phyloP scores from a whole-genome alignment of 2,329 filamentous ascomycete genomes.

The Thelonectria blattea region DNA sequence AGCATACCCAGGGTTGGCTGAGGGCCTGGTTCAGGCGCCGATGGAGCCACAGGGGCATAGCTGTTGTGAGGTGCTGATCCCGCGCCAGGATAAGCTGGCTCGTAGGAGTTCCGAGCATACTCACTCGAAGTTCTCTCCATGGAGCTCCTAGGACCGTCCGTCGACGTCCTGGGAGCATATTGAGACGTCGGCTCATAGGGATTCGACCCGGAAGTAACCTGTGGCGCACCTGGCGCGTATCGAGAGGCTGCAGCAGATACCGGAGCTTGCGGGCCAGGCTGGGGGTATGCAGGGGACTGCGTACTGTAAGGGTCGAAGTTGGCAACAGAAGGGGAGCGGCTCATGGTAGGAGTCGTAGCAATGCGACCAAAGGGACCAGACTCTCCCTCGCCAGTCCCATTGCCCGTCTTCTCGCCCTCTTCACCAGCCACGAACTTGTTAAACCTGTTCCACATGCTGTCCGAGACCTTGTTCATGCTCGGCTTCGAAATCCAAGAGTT shows the following conservation, averaged over 20 bases:
- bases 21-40: conserved; percentile 17
- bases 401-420: conserved; percentile 80
- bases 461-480: conserved; percentile 94
- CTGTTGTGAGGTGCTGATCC: conserved; percentile 22
- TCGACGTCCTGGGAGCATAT: conserved; percentile 49
- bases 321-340: conserved; percentile 72
- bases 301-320: conserved; percentile 78
- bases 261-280: conserved; percentile 42
- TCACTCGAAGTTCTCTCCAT: conserved; percentile 41
- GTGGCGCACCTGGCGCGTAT: conserved; percentile 41
- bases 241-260: conserved; percentile 47
- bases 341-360: conserved; percentile 75
- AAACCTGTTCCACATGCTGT: conserved; percentile 88
- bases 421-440: conserved; percentile 97
- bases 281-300: conserved; percentile 42
- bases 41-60: conserved; percentile 28
- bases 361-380: conserved; percentile 84
- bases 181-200: conserved; percentile 52
- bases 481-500: conserved; percentile 93
- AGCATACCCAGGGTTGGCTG: conserved; percentile 12
- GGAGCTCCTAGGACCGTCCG: conserved; percentile 33
- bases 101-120: conserved; percentile 45
- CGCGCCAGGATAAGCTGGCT: conserved; percentile 39
- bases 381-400: conserved; percentile 65
- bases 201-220: conserved; percentile 31